Evolutionary conservation across 495 filamentous ascomycete species (phyloP), one percentile per base, ranked within the genome.

Genomic region (Trichoderma virens): DNA sequence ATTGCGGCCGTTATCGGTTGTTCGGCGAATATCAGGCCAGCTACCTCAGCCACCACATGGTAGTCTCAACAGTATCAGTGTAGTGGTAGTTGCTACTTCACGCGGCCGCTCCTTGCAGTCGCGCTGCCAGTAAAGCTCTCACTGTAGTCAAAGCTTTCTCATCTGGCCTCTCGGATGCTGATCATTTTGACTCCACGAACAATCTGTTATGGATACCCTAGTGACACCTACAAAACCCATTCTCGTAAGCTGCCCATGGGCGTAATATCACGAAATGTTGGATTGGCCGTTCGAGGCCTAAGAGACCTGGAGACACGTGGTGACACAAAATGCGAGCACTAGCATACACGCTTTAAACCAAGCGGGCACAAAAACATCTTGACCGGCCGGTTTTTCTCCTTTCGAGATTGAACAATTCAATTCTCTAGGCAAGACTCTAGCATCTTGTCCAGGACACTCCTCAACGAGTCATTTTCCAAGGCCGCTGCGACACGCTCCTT

Each of bases 401-500:
- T 35, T 56, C 51, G 25, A 56, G 2, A 16, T 13, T 56, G 51
- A 13, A 16, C 8, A 28, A 27, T 1, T 56, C 25, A 56, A 16
- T 56, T 56, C 11, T 56, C 51, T 28, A 56, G 67, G 70, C 91
- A 96, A 8, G 89, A 92, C 74, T 92, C 86, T 66, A 97, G 81
- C 94, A 98, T 98, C 74, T 94, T 97, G 66, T 87, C 84, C 68
- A 98, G 78, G 20, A 97, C 89, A 60, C 86, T 85, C 84, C 91
- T 89, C 65, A 98, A 79, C 0, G 90, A 93, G 63, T 88, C 88
- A 74, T 98, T 98, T 76, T 98, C 95, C 69, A 98, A 76, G 7
- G 94, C 94, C 32, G 94, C 95, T 11, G 92, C 91, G 35, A 98
- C 94, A 66, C 94, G 81, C 76, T 98, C 94, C 79, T 98, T 98